A percentile compares a stretch with the other conserved stretches of the same genome.
Evolutionary conservation across 2,329 filamentous ascomycete genomes (phyloP).

Genomic region (Lasiodiplodia citricola): DNA sequence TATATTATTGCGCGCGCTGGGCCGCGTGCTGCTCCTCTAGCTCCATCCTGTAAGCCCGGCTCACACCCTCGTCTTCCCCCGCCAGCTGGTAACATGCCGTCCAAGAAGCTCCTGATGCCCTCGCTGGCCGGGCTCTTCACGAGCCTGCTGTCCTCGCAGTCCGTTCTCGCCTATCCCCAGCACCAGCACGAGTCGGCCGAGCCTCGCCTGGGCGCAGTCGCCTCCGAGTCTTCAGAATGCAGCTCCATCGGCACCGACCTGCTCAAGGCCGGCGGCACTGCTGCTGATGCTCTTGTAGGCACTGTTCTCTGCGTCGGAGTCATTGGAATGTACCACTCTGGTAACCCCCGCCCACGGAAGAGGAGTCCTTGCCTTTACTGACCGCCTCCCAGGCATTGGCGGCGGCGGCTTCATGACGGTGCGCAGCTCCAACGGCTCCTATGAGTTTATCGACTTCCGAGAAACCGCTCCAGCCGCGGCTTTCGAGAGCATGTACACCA

Average conservation of each 20-base stretch:
- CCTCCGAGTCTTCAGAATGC: slow-evolving; percentile 52
- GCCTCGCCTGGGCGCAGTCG: slow-evolving; percentile 49
- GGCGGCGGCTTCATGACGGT: slow-evolving; percentile 92
- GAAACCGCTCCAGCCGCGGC: slow-evolving; percentile 86
- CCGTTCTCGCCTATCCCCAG: slow-evolving; percentile 16
- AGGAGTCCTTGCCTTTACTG: not conserved
- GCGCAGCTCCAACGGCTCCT: slow-evolving; percentile 72
- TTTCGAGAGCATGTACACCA: slow-evolving; percentile 81
- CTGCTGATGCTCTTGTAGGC: slow-evolving; percentile 56
- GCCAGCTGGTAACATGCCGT: slow-evolving; percentile 12
- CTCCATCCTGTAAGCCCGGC: not conserved
- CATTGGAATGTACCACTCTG: slow-evolving; percentile 54
- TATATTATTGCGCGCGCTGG: slow-evolving; percentile 3
- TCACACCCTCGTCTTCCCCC: not conserved
- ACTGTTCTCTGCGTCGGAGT: slow-evolving; percentile 56
- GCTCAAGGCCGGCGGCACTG: slow-evolving; percentile 57
- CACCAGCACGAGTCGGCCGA: slow-evolving; percentile 1
- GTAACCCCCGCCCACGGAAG: slow-evolving; percentile 9
- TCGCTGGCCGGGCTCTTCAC: slow-evolving; percentile 24
- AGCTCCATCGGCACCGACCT: slow-evolving; percentile 54
- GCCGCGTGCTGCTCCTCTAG: not conserved
- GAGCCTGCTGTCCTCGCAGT: slow-evolving; percentile 22
- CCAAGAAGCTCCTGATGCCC: slow-evolving; percentile 22
- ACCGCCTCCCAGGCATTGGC: slow-evolving; percentile 68
- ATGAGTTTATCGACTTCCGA: slow-evolving; percentile 88